These are phyloP conservation scores for Xanthoconium stramineum DNA, from an alignment of 768 basidiomycete genomes.

Conservation along the genomic window DNA sequence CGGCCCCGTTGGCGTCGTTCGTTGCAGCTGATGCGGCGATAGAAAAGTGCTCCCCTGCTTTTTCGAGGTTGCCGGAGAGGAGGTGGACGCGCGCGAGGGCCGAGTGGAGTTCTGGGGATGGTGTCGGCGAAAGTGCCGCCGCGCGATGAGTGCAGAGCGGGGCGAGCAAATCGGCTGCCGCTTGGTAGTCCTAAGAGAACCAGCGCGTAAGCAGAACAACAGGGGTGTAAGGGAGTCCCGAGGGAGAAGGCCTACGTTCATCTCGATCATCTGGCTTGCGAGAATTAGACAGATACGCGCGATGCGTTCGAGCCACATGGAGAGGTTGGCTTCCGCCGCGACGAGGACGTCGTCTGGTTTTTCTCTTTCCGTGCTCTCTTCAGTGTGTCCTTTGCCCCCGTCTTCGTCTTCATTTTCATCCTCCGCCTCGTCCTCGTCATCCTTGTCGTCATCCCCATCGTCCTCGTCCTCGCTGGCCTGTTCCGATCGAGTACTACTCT, in stretches of 20 bases:
- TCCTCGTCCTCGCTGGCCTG: constrained; percentile 21
- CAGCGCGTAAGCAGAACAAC: background rate
- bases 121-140: constrained; percentile 12
- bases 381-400: background rate
- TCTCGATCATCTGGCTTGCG: constrained; percentile 79
- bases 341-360: constrained; percentile 17
- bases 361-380: background rate
- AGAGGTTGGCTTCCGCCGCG: constrained; percentile 34
- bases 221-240: background rate
- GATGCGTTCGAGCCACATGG: constrained; percentile 84
- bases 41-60: constrained; percentile 57
- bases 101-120: constrained; percentile 59
- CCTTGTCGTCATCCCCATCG: constrained; percentile 3
- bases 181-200: constrained; percentile 55
- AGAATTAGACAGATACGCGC: constrained; percentile 73
- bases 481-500: background rate
- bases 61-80: constrained; percentile 62
- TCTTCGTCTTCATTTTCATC: background rate
- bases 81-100: constrained; percentile 73
- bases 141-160: constrained; percentile 53
- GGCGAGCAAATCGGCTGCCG: constrained; percentile 64
- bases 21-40: constrained; percentile 38
- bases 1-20: constrained; percentile 41
- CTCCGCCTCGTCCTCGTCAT: background rate
- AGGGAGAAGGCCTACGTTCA: constrained; percentile 53